Evolutionary conservation across 2,329 filamentous ascomycete genomes (phyloP), one percentile per base, ranked within the genome.

Genomic region (Hypoxylon sp.): DNA sequence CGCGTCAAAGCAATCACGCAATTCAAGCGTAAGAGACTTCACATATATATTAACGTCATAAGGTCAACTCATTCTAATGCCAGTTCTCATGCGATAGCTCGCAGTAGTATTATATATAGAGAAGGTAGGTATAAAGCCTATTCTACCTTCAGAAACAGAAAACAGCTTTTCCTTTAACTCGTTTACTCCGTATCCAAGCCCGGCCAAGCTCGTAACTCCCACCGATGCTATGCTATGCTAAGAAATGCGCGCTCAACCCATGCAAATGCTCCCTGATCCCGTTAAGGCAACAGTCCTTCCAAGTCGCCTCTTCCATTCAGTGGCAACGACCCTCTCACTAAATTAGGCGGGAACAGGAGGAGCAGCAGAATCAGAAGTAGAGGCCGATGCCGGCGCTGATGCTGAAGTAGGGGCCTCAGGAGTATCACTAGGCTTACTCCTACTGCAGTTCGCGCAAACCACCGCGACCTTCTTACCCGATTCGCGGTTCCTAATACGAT

Each of bases 401-500:
- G 13, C 46, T 30, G 28, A 36, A 25, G 50, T 1, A 45, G 28
- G 14, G n/a, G 13, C 34, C 1, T 56, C n/a, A 10, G 23, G 17
- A 25, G 10, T 17, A 14, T 19, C 45, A 2, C 21, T 19, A 6
- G 67, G 34, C 23, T 63, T 62, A 59, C 60, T 52, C 7, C 53
- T 32, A 19, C 38, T 36, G 10, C 63, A 49, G 3, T 21, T 41
- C 1, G 51, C 53, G 9, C 17, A 51, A 11, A 14, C 23, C 3
- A 49, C n/a, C 7, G 60, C 13, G 2, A 65, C 49, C 38, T 63
- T 59, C 13, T 17, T 60, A 2, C 58, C 46, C 28, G 72, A 51
- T 2, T 74, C 73, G 11, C 73, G 48, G 1, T 49, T 41, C 25
- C 53, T 60, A 19, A 78, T 57, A 10, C 72, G 76, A n/a, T 70